A percentile compares a stretch with the other conserved stretches of the same genome.
phyloP scores from a whole-genome alignment of 345 rosid genomes.

The Turnera subulata region DNA sequence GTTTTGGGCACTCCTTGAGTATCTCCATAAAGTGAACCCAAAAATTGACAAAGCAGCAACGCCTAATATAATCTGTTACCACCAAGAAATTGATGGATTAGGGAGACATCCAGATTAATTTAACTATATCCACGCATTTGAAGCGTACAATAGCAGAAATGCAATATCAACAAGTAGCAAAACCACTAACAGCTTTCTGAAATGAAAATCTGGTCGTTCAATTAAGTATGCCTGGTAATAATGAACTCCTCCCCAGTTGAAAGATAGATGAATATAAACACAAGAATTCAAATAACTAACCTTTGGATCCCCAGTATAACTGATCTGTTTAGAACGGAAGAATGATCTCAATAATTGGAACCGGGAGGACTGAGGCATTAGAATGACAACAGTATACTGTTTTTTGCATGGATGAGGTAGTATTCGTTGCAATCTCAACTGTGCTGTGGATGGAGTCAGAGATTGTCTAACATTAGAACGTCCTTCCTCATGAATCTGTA shows the following conservation, averaged over 20 bases:
- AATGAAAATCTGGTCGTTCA: too few relatives aligned
- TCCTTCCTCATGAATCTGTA: slow-evolving; percentile 71
- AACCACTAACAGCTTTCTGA: too few relatives aligned
- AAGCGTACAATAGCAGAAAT: not conserved
- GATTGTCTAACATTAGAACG: slow-evolving; percentile 60
- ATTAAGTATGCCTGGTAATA: too few relatives aligned
- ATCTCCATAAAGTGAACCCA: slow-evolving; percentile 60
- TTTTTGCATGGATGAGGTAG: slow-evolving; percentile 72
- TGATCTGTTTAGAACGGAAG: slow-evolving; percentile 23
- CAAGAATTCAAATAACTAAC: slow-evolving; percentile 39
- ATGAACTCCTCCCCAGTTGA: too few relatives aligned
- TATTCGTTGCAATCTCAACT: slow-evolving; percentile 56
- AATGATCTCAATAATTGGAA: slow-evolving; percentile 42
- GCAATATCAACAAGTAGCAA: too few relatives aligned
- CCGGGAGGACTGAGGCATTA: slow-evolving; percentile 64
- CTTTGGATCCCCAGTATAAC: slow-evolving; percentile 47
- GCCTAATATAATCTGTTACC: slow-evolving; percentile 55
- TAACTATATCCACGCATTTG: not conserved
- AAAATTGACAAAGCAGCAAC: slow-evolving; percentile 50
- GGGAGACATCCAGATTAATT: too few relatives aligned
- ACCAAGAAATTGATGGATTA: slow-evolving; percentile 12
- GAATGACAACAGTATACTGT: slow-evolving; percentile 73
- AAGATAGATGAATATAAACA: not conserved
- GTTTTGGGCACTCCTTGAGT: slow-evolving; percentile 38
- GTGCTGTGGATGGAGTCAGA: slow-evolving; percentile 49